phyloP scores from a whole-genome alignment of 441 rosid species.

The Populus hybrid region DNA sequence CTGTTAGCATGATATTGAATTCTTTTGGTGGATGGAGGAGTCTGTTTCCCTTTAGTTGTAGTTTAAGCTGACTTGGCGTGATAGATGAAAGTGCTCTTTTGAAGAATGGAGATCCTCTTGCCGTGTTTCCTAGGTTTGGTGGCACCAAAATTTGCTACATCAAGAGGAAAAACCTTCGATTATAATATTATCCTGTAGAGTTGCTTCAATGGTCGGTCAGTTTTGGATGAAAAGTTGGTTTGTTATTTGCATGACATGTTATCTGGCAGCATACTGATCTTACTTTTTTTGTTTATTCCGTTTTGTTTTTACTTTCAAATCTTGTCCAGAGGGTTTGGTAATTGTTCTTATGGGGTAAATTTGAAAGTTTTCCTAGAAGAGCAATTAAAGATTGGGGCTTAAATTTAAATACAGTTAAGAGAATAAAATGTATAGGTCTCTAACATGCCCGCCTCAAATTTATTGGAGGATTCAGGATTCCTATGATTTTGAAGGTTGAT shows the following conservation, averaged over 20 bases:
- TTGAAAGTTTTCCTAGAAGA: not conserved
- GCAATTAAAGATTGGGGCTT: not conserved
- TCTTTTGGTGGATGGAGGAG: not conserved
- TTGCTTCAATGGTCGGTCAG: not conserved
- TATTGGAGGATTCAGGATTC: not conserved
- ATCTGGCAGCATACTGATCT: not conserved
- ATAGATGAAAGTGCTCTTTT: not conserved
- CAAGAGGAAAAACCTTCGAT: not conserved
- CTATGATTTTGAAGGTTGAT: not conserved
- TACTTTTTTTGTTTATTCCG: not conserved
- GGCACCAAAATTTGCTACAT: not conserved
- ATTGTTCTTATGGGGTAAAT: not conserved
- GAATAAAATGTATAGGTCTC: not conserved
- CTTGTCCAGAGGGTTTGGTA: not conserved
- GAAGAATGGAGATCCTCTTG: not conserved
- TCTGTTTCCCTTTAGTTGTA: not conserved
- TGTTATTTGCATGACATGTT: not conserved
- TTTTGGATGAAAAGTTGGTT: not conserved
- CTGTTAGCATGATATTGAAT: not conserved
- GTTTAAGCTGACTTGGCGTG: not conserved
- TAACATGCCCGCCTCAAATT: not conserved
- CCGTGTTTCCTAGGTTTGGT: not conserved
- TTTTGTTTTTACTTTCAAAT: not conserved
- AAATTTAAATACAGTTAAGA: not conserved
- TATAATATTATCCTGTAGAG: not conserved